Conservation (phyloP, 139 green algal species). For the Tetradesmus lagerheimii region DNA sequence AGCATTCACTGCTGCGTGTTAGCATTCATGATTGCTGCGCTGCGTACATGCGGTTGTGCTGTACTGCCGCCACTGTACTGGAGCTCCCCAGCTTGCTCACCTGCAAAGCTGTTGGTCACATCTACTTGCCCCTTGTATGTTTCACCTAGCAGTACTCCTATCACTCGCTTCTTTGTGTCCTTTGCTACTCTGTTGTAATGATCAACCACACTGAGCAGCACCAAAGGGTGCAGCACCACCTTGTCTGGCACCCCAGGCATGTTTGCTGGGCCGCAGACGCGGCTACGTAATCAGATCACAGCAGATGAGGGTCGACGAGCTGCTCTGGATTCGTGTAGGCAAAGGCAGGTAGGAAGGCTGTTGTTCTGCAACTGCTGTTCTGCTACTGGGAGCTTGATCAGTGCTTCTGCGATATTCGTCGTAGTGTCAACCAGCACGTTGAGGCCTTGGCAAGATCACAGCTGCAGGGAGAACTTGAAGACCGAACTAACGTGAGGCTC, state of each 20-base stretch:
- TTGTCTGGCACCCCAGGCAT: conserved; percentile 67
- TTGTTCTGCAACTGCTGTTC: not conserved
- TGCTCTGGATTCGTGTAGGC: not conserved
- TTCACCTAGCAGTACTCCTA: conserved; percentile 96
- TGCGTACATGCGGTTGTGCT: not conserved
- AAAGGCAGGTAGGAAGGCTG: not conserved
- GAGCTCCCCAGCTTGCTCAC: conserved; percentile 53
- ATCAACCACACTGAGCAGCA: conserved; percentile 98
- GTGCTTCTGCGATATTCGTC: not conserved
- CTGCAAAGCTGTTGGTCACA: conserved; percentile 98
- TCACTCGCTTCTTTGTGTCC: conserved; percentile 96
- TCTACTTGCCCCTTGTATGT: conserved; percentile 89
- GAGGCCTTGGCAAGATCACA: not conserved
- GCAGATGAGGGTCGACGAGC: not conserved
- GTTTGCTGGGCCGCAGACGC: not conserved
- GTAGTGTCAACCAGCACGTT: not conserved
- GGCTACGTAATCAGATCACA: not conserved
- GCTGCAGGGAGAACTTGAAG: not conserved
- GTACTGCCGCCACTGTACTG: not conserved
- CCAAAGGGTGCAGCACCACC: conserved; percentile 95
- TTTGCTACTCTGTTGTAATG: conserved; percentile 98
- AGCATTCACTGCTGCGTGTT: no score
- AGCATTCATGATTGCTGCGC: no score
- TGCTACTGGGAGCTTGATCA: not conserved
- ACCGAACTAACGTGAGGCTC: not conserved